A percentile compares a stretch with the other conserved stretches of the same genome.
phyloP scores from a whole-genome alignment of 2,329 filamentous ascomycete genomes.

The Apiospora koreana region DNA sequence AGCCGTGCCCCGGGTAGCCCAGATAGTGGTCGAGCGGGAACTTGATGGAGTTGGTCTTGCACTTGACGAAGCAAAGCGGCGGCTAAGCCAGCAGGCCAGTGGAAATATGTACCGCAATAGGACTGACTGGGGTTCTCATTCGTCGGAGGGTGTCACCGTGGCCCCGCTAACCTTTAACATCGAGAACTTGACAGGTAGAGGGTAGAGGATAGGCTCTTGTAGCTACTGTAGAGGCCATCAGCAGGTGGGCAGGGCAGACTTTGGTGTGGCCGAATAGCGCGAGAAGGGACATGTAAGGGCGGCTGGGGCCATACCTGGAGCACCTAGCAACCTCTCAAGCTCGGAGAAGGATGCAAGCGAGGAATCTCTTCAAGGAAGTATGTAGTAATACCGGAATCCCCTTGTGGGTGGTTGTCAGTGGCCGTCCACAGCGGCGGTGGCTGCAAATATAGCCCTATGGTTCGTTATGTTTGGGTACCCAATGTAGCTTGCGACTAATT shows the following conservation, averaged over 20 bases:
- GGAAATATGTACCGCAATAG: constrained; percentile 15
- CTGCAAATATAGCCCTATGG: constrained; percentile 3
- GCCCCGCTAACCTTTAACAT: constrained; percentile 22
- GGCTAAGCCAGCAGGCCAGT: constrained; percentile 18
- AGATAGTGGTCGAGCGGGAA: constrained; percentile 34
- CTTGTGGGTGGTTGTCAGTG: constrained; percentile 1
- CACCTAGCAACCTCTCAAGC: not conserved
- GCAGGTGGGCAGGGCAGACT: not conserved
- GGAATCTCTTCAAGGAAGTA: not conserved
- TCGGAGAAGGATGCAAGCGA: not conserved
- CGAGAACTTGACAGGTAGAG: constrained; percentile 25
- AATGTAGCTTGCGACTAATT: constrained; percentile 5
- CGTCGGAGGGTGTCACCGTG: constrained; percentile 31
- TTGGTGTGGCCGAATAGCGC: not conserved
- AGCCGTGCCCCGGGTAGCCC: constrained; percentile 35
- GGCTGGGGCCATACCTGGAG: not conserved
- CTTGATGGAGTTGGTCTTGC: constrained; percentile 38
- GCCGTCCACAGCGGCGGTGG: not conserved
- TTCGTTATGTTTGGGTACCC: not conserved
- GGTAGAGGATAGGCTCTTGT: not conserved
- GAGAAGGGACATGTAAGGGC: not conserved
- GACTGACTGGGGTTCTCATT: constrained; percentile 41
- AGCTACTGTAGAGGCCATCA: not conserved
- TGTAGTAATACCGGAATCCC: not conserved
- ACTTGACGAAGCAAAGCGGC: constrained; percentile 39